A percentile compares a stretch with the other conserved stretches of the same genome.
Evolutionary conservation across 306 rosid genomes (phyloP).

Genomic region (Lathyrus aphaca): DNA sequence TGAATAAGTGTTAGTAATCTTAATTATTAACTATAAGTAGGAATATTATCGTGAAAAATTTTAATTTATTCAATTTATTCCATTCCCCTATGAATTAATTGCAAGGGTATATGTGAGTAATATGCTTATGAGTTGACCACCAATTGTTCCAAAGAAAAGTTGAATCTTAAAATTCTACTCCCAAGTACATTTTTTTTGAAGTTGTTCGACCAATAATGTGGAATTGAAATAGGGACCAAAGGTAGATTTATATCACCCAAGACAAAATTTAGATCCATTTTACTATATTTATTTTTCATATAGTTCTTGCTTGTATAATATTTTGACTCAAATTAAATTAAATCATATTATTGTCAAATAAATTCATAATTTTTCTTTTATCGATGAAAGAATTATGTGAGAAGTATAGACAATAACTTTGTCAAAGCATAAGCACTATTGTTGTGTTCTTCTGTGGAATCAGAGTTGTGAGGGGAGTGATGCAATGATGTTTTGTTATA

Average conservation of each 20-base stretch:
- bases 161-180: constrained; percentile 39
- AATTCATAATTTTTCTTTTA: too few relatives aligned
- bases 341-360: too few relatives aligned
- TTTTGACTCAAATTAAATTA: too few relatives aligned
- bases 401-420: too few relatives aligned
- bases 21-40: constrained; percentile 32
- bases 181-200: background rate
- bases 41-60: constrained; percentile 48
- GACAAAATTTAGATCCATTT: too few relatives aligned
- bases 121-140: constrained; percentile 47
- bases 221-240: background rate
- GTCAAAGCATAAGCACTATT: too few relatives aligned
- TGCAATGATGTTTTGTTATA: too few relatives aligned
- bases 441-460: too few relatives aligned
- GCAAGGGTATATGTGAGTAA: constrained; percentile 44
- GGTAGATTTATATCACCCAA: background rate
- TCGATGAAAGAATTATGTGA: too few relatives aligned
- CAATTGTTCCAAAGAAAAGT: constrained; percentile 33
- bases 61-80: constrained; percentile 47
- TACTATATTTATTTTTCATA: too few relatives aligned
- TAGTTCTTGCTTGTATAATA: too few relatives aligned
- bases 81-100: constrained; percentile 36
- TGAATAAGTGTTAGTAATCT: constrained; percentile 20
- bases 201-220: background rate
- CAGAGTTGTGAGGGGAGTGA: too few relatives aligned